phyloP scores from a whole-genome alignment of 371 early-diverging fungal genomes.

The Apophysomyces sp. region DNA sequence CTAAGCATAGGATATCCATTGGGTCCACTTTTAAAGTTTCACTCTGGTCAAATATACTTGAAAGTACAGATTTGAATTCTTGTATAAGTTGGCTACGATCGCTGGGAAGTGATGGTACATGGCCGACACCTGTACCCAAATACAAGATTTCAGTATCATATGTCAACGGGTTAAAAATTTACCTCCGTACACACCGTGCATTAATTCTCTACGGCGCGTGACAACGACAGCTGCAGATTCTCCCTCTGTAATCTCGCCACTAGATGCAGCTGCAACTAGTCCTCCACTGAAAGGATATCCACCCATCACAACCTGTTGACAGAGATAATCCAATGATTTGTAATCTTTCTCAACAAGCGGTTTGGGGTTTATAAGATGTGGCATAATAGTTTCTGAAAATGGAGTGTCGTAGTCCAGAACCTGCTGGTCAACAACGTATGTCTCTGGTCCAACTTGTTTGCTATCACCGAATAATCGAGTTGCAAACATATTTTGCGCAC shows the following conservation, averaged over 20 bases:
- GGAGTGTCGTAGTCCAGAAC: constrained; percentile 12
- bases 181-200: constrained; percentile 49
- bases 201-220: constrained; percentile 45
- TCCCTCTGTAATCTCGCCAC: constrained; percentile 48
- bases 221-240: constrained; percentile 49
- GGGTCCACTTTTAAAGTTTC: constrained; percentile 13
- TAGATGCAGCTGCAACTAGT: constrained; percentile 42
- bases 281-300: constrained; percentile 55
- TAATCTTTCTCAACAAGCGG: constrained; percentile 12
- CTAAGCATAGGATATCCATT: constrained; percentile 17
- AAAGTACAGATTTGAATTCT: constrained; percentile 45
- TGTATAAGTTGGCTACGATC: constrained; percentile 24
- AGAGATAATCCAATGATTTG: constrained; percentile 33
- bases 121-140: neutral
- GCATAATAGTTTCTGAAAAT: constrained; percentile 3
- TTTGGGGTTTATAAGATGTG: constrained; percentile 8
- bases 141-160: neutral
- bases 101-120: constrained; percentile 11
- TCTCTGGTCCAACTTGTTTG: constrained; percentile 1
- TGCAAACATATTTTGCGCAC: constrained; percentile 37
- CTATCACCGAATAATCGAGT: constrained; percentile 18
- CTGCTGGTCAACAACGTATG: constrained; percentile 6
- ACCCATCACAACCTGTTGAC: constrained; percentile 51
- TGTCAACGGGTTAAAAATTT: neutral
- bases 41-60: constrained; percentile 40